Percentiles rank a stretch among this genome's conserved stretches.
These are phyloP conservation scores for Xylaria castorea DNA, from an alignment of 495 filamentous ascomycete genomes.

Conservation along the genomic window DNA sequence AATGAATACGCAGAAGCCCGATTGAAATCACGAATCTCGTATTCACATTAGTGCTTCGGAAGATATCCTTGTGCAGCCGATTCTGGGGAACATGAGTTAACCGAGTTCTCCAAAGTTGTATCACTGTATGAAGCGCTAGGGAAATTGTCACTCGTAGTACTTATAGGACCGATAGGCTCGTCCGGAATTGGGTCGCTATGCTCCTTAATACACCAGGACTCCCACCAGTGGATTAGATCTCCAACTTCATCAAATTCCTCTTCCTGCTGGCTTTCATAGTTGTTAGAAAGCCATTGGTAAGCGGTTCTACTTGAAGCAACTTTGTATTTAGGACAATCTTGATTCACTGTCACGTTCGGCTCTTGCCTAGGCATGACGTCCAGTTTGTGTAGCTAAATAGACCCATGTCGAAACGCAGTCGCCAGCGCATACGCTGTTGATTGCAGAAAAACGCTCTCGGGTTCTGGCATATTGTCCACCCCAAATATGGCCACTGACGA, in stretches of 20 bases:
- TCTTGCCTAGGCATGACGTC: not conserved
- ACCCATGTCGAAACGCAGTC: not conserved
- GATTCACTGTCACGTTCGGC: not conserved
- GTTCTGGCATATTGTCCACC: not conserved
- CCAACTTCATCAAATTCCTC: not conserved
- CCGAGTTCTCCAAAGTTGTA: not conserved
- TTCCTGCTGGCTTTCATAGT: not conserved
- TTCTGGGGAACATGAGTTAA: not conserved
- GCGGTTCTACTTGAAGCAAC: not conserved
- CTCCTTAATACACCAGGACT: conserved; percentile 8
- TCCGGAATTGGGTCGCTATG: not conserved
- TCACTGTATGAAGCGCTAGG: conserved; percentile 10
- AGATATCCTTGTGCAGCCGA: not conserved
- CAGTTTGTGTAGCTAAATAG: not conserved
- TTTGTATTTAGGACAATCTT: not conserved
- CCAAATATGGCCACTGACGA: not conserved
- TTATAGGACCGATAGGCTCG: not conserved
- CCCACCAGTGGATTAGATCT: conserved; percentile 19
- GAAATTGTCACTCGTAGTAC: not conserved
- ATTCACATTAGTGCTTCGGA: not conserved
- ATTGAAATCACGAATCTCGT: not conserved
- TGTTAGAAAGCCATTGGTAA: not conserved
- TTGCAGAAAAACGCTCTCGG: not conserved
- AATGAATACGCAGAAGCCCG: not conserved
- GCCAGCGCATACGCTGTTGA: not conserved